Evolutionary conservation across 345 rosid species (phyloP), one percentile per base, ranked within the genome.

Genomic region (Sonneratia alba): DNA sequence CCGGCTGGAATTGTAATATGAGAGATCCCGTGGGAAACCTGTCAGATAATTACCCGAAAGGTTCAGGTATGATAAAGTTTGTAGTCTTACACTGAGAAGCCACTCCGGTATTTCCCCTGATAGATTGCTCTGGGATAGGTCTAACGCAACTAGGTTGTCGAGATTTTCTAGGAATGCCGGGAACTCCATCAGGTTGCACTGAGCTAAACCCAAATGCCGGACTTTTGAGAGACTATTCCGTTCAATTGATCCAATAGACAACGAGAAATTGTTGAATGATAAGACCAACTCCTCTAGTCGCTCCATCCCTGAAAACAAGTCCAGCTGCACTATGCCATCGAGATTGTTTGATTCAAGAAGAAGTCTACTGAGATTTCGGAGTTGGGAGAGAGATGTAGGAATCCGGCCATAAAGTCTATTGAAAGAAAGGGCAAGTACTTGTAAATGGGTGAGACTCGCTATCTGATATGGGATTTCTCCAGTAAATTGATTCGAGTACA

Each of bases 321-420:
- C 47, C 0, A 84, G 7, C 0, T 63, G 22, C 2, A 72, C 0
- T 0, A 3, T 49, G 15, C 80, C 87, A 34, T 34, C 71, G 19
- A 82, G 40, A 3, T 67, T 10, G 59, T 80, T 84, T 0, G 11
- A 6, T 5, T 1, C 0, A 6, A 83, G 69, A 21, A 19, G 2
- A 64, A 74, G 72, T 0, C 0, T 0, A 18, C 12, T 3, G 32
- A 80, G 70, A 45, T 67, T 57, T 3, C 19, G 22, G 13, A 66
- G 79, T 11, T 70, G 9, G 37, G 15, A 75, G 18, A 76, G 36
- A 0, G 74, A 66, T 22, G 22, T 16, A 15, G 79, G 77, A 16
- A 83, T 65, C 47, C 61, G 14, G 24, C 86, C 84, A 2, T 51
- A 27, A 1, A 81, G 69, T 7, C 69, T 24, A 11, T 80, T 83